Evolutionary conservation across 2,329 filamentous ascomycete genomes (phyloP), one percentile per base, ranked within the genome.

Genomic region (Colletotrichum tropicale): DNA sequence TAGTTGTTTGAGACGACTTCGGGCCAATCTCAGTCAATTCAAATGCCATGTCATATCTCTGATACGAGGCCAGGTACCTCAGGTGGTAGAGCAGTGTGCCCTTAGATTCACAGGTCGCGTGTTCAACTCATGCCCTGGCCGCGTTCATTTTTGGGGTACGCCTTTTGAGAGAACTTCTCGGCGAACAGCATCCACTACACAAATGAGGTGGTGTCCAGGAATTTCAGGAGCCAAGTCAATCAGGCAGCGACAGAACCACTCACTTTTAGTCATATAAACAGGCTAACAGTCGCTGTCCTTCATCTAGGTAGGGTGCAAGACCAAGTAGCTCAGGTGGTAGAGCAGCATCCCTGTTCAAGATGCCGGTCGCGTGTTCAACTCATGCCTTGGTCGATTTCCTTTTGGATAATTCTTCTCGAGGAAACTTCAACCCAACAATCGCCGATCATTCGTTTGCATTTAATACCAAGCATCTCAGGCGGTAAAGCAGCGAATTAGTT

Each of bases 31-130:
- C 36, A 38, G 36, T 38, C 36, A 38, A 18, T 16, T 16, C 0
- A 38, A 18, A 38, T 16, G 36, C 0, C 0, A 18, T 18, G 16
- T 1, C 1, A 38, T n/a, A 0, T 12, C 38, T 48, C 18, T 8
- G 13, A 56, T 3, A 56, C 52, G 6, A 24, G 52, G 21, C 21
- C 52, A 26, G 24, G 52, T 56, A 56, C 7, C 52, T 56, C 52
- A 56, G 52, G 52, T 56, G 52, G 52, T 16, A 56, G 52, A 56
- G 52, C 52, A 56, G 52, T 56, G 21, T 56, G 26, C 0, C 52
- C 52, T 56, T 56, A 5, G 52, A 28, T 60, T 60, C 56, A 28
- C 56, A 30, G 28, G 24, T 61, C 52, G 52, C 52, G 52, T 56
- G 52, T 56, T 56, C 52, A 56, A 56, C 52, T 56, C 52, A 56